Base-by-base conservation (phyloP, 2,329 filamentous ascomycete genomes). In the Claviceps sp. region DNA sequence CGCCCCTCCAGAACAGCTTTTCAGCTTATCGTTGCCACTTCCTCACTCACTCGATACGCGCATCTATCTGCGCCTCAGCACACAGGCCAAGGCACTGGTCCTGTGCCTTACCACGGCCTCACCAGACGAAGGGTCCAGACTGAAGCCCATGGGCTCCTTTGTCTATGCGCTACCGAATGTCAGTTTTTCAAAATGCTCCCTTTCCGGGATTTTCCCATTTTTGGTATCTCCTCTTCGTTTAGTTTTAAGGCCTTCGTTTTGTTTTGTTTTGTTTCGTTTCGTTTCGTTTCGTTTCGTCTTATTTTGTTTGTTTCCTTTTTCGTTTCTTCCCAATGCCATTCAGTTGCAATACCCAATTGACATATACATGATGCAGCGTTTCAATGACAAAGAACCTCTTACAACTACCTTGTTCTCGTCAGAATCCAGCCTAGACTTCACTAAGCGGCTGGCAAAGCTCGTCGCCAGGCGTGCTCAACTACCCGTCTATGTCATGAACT, bases 131-230 rank as follows among this genome's bases (percentile, higher is more conserved):
- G 64, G 68, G n/a, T 70, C 70, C 13, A 63, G 68, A 8, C 64
- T 73, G 7, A 71, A 77, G 42, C 71, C 77, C 48, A 76, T 97
- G 68, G 91, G 93, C 3, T 95, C 89, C 48, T 91, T 97, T 63
- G 87, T 97, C 46, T 97, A 95, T 65, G 87, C 90, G 2, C 80
- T 98, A 65, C 91, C 93, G 16, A 86, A 95, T 70, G 93, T 95
- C 26, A 50, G 48, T 50, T 6, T 19, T 40, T 37, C 26, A 26
- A 24, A 24, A 14, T 59, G 79, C 75, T 70, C 66, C 64, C 73
- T 74, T 61, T 72, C 30, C 11, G 3, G 30, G 10, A 11, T 34
- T 34, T 34, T 11, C 30, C 22, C 17, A 7, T 43, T 19, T 37
- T 22, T 8, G 14, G 43, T 38, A 37, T 43, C 16, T 43, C n/a